phyloP scores from a whole-genome alignment of 177 flowering plant genomes.

The Vitis hybrid region DNA sequence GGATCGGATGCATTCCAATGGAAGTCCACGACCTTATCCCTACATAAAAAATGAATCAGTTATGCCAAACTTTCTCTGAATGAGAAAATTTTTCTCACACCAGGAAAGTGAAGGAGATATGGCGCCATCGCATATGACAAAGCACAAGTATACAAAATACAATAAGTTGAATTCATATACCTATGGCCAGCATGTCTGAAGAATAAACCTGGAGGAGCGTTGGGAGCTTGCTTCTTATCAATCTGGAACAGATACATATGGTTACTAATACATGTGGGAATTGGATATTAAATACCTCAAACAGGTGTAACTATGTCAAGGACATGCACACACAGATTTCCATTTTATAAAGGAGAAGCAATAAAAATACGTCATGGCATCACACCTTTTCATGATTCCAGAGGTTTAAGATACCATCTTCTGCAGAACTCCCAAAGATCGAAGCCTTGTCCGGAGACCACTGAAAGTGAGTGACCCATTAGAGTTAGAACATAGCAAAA shows the following conservation, averaged over 20 bases:
- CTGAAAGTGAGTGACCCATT: constrained; percentile 27
- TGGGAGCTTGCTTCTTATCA: constrained; percentile 34
- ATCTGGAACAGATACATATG: constrained; percentile 31
- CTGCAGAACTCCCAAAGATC: constrained; percentile 78
- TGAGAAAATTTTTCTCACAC: no score
- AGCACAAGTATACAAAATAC: background rate
- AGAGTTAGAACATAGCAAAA: no score
- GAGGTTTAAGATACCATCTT: constrained; percentile 63
- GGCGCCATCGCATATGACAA: background rate
- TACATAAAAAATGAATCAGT: constrained; percentile 20
- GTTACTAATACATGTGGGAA: background rate
- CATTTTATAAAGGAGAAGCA: background rate
- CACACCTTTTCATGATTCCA: constrained; percentile 72
- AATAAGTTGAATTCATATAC: constrained; percentile 22
- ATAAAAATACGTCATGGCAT: background rate
- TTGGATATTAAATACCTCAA: background rate
- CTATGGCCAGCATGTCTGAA: constrained; percentile 84
- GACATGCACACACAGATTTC: background rate
- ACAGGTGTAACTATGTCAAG: background rate
- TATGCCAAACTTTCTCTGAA: no score
- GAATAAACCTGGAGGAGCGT: constrained; percentile 62
- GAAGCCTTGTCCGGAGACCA: constrained; percentile 78
- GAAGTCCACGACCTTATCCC: constrained; percentile 94
- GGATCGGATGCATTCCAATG: constrained; percentile 92
- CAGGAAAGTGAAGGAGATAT: no score